These are phyloP conservation scores for Apocynum venetum DNA, from an alignment of 257 asterid genomes.

Conservation along the genomic window DNA sequence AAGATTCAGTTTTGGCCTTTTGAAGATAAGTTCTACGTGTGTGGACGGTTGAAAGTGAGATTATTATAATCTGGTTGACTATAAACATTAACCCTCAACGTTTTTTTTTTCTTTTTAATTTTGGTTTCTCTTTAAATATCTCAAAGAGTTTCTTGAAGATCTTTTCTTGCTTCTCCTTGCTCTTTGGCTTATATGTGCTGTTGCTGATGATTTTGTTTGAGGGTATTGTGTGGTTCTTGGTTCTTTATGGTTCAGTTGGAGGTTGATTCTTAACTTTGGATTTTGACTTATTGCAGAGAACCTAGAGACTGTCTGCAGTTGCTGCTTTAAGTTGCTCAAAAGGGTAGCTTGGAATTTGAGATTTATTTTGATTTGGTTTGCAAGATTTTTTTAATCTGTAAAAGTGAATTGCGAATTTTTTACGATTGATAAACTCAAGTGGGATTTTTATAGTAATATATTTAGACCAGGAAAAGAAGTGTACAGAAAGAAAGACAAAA, in stretches of 20 bases:
- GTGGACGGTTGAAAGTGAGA: conserved; percentile 35
- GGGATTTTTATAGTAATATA: conserved; percentile 18
- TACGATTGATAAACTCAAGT: conserved; percentile 24
- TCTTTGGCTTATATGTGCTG: conserved; percentile 6
- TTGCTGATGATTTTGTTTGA: not conserved
- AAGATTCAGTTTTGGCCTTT: conserved; percentile 29
- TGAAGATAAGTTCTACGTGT: conserved; percentile 46
- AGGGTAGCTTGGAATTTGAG: conserved; percentile 16
- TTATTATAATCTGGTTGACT: conserved; percentile 41
- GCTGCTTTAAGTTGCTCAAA: conserved; percentile 33
- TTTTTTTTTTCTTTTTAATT: conserved; percentile 5
- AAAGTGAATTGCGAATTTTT: conserved; percentile 26
- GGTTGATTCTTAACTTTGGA: conserved; percentile 15
- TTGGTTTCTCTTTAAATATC: conserved; percentile 6
- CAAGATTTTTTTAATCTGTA: conserved; percentile 16
- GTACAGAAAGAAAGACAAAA: conserved; percentile 22
- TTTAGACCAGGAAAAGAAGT: conserved; percentile 20
- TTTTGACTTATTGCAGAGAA: conserved; percentile 39
- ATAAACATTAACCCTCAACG: not conserved
- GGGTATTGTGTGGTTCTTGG: not conserved
- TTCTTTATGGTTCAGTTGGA: not conserved
- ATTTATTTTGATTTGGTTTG: conserved; percentile 18
- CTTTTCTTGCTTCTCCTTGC: conserved; percentile 15
- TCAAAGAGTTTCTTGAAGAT: conserved; percentile 25
- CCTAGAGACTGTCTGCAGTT: conserved; percentile 24